phyloP scores from a whole-genome alignment of 805 yeast genomes.

The Schwanniomyces polymorphus region DNA sequence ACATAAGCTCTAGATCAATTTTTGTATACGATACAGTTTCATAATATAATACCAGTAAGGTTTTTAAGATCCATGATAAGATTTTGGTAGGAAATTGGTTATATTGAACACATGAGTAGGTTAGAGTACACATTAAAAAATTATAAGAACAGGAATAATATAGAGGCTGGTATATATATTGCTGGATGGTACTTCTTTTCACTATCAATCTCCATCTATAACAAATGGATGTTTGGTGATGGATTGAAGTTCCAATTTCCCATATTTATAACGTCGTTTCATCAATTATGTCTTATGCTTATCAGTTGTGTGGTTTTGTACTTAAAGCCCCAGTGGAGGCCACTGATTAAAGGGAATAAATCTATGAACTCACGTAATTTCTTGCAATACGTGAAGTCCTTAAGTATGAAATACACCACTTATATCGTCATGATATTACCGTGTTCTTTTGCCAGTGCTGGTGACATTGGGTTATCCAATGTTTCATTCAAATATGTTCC shows the following conservation, averaged over 20 bases:
- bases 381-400: conserved; percentile 15
- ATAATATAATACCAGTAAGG: neutral
- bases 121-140: neutral
- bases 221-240: conserved; percentile 95
- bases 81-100: neutral
- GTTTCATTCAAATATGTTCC: conserved; percentile 78
- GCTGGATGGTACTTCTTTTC: conserved; percentile 73
- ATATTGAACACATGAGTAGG: neutral
- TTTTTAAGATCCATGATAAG: neutral
- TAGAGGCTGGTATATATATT: conserved; percentile 30
- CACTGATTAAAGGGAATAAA: conserved; percentile 17
- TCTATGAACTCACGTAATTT: conserved; percentile 2
- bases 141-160: neutral
- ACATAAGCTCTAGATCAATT: neutral
- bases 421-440: conserved; percentile 66
- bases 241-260: conserved; percentile 83
- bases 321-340: conserved; percentile 49
- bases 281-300: conserved; percentile 68
- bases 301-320: conserved; percentile 50
- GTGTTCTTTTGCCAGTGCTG: conserved; percentile 84
- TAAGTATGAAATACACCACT: conserved; percentile 16
- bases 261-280: conserved; percentile 77
- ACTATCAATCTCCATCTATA: conserved; percentile 72
- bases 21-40: neutral
- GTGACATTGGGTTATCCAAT: conserved; percentile 93